Conservation (phyloP, 1,284 basidiomycete genomes). For the Cryptococcus sp. region DNA sequence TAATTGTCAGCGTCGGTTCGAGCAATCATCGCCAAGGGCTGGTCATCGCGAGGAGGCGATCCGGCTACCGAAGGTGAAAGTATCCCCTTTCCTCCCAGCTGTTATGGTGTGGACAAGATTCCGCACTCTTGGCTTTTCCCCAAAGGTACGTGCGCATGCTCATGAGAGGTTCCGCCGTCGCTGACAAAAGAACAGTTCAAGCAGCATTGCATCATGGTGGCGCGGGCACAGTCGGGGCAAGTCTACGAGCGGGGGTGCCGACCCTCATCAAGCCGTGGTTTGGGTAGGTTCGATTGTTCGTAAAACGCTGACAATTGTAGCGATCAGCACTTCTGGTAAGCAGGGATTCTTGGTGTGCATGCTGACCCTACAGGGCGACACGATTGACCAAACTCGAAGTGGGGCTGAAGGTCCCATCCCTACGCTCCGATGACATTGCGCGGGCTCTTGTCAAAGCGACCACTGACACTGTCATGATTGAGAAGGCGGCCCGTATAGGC, state of each 20-base stretch:
- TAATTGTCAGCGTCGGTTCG: conserved; percentile 60
- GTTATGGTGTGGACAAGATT: conserved; percentile 62
- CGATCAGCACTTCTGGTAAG: conserved; percentile 5
- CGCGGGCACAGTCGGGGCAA: conserved; percentile 71
- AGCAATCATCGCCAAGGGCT: conserved; percentile 75
- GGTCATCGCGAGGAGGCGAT: conserved; percentile 63
- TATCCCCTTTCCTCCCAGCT: conserved; percentile 54
- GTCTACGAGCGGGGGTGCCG: conserved; percentile 69
- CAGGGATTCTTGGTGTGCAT: conserved; percentile 25
- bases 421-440: conserved; percentile 60
- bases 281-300: conserved; percentile 38
- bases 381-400: conserved; percentile 66
- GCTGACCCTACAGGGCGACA: conserved; percentile 73
- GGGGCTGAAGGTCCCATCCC: conserved; percentile 58
- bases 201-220: conserved; percentile 69
- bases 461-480: conserved; percentile 62
- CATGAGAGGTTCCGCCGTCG: not conserved
- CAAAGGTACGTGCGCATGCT: conserved; percentile 56
- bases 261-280: conserved; percentile 76
- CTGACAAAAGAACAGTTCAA: conserved; percentile 30
- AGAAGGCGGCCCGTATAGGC: conserved; percentile 66
- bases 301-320: conserved; percentile 1
- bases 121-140: conserved; percentile 83
- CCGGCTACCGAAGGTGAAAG: conserved; percentile 50
- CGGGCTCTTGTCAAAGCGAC: conserved; percentile 63